These are phyloP conservation scores for Saturnispora dispora DNA, from an alignment of 805 yeast genomes.

Conservation along the genomic window DNA sequence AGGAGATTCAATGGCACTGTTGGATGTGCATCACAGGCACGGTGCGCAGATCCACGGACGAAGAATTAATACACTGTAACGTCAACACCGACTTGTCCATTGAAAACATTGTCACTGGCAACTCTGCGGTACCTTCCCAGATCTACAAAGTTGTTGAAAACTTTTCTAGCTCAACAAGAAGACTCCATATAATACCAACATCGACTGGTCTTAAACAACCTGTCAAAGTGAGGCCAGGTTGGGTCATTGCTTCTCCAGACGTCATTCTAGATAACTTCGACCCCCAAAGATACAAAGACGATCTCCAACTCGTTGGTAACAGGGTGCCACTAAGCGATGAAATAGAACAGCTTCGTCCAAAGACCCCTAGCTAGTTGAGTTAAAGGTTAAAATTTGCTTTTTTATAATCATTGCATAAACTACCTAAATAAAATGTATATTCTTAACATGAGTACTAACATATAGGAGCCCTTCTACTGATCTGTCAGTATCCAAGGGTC, in stretches of 20 bases:
- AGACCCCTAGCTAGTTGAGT: slow-evolving; percentile 48
- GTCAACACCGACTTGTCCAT: slow-evolving; percentile 82
- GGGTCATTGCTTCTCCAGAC: slow-evolving; percentile 89
- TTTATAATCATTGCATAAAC: not conserved
- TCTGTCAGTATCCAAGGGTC: no score
- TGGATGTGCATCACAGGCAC: slow-evolving; percentile 98
- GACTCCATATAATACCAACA: slow-evolving; percentile 79
- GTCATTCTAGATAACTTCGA: slow-evolving; percentile 63
- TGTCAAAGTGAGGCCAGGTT: slow-evolving; percentile 66
- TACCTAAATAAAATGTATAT: no score
- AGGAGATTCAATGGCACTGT: slow-evolving; percentile 88
- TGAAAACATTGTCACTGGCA: slow-evolving; percentile 38
- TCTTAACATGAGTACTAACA: no score
- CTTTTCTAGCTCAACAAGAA: slow-evolving; percentile 70
- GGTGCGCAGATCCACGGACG: slow-evolving; percentile 75
- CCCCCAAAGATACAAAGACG: slow-evolving; percentile 35
- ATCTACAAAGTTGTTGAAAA: slow-evolving; percentile 81
- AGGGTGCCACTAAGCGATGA: slow-evolving; percentile 63
- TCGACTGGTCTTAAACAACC: slow-evolving; percentile 56
- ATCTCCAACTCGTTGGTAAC: slow-evolving; percentile 36
- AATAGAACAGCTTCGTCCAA: slow-evolving; percentile 76
- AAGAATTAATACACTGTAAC: slow-evolving; percentile 82
- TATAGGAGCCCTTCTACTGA: no score
- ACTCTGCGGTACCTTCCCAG: slow-evolving; percentile 58
- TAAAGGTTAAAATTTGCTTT: not conserved